These are phyloP conservation scores for Priceomyces haplophilus DNA, from an alignment of 805 yeast genomes.

Conservation along the genomic window DNA sequence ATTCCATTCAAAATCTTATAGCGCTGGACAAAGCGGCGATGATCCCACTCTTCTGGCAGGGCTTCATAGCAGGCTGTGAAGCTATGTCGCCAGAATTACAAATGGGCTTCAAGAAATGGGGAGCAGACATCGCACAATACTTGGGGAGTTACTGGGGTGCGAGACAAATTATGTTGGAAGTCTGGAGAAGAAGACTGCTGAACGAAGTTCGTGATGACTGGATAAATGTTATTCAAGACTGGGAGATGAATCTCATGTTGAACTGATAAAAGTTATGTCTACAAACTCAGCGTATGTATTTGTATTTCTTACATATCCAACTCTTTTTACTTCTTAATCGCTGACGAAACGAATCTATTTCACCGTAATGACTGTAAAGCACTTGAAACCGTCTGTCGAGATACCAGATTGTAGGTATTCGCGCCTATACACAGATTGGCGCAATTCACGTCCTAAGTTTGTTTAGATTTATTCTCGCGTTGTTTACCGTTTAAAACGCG, in stretches of 20 bases:
- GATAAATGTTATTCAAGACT: slow-evolving; percentile 75
- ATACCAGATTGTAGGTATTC: too few species aligned
- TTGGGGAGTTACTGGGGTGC: slow-evolving; percentile 84
- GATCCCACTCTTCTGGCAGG: slow-evolving; percentile 84
- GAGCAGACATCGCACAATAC: slow-evolving; percentile 52
- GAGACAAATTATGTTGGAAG: slow-evolving; percentile 79
- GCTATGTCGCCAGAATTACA: slow-evolving; percentile 59
- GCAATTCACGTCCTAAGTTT: too few species aligned
- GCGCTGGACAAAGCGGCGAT: slow-evolving; percentile 55
- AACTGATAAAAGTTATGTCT: slow-evolving; percentile 24
- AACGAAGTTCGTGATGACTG: slow-evolving; percentile 63
- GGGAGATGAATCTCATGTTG: slow-evolving; percentile 84
- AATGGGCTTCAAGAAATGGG: slow-evolving; percentile 70
- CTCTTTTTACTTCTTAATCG: not conserved
- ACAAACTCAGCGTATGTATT: too few species aligned
- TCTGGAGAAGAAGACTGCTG: slow-evolving; percentile 70
- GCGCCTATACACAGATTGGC: too few species aligned
- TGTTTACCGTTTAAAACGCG: slow-evolving; percentile 2
- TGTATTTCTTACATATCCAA: not conserved
- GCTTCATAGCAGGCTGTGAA: slow-evolving; percentile 84
- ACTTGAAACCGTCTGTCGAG: too few species aligned
- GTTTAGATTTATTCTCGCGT: slow-evolving; percentile 1
- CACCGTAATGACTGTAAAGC: not conserved
- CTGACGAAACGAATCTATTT: not conserved
- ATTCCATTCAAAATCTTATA: slow-evolving; percentile 57